Evolutionary conservation across 192 early-diverging fungal species (phyloP).

Genomic region (Backusella morwellensis): DNA sequence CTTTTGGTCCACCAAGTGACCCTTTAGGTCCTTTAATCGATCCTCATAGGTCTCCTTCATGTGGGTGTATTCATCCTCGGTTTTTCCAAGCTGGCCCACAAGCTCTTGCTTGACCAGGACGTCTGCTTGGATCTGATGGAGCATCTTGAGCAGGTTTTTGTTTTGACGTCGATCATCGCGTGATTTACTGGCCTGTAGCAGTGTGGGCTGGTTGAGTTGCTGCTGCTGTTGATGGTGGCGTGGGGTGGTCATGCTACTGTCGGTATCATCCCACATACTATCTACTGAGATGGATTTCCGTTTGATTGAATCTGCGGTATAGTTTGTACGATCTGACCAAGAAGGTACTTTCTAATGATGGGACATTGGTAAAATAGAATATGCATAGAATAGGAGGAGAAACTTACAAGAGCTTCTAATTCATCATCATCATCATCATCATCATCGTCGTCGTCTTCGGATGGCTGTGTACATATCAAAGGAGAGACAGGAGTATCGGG

Average conservation of each 20-base stretch:
- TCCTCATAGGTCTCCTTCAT: slow-evolving; percentile 66
- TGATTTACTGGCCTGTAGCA: not conserved
- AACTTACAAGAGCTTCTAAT: slow-evolving; percentile 28
- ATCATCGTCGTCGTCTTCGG: not conserved
- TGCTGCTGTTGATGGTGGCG: not conserved
- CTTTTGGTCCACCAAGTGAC: slow-evolving; percentile 27
- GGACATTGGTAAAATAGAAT: not conserved
- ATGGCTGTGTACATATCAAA: not conserved
- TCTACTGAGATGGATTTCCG: slow-evolving; percentile 20
- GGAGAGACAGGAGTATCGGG: not conserved
- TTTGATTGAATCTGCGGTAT: slow-evolving; percentile 11
- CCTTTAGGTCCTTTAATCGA: slow-evolving; percentile 57
- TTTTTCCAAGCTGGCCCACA: slow-evolving; percentile 47
- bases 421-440: slow-evolving; percentile 20
- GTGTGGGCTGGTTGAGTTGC: not conserved
- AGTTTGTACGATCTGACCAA: slow-evolving; percentile 26
- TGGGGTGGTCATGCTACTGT: slow-evolving; percentile 15
- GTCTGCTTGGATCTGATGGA: slow-evolving; percentile 56
- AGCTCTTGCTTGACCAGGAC: slow-evolving; percentile 53
- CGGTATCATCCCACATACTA: slow-evolving; percentile 20
- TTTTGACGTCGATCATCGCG: not conserved
- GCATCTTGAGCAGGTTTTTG: slow-evolving; percentile 36
- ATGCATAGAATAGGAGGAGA: not conserved
- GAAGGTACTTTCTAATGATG: slow-evolving; percentile 25
- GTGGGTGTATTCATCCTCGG: slow-evolving; percentile 47